These are phyloP conservation scores for Aspergillus glaucus DNA, from an alignment of 2,329 filamentous ascomycete genomes.

Conservation along the genomic window DNA sequence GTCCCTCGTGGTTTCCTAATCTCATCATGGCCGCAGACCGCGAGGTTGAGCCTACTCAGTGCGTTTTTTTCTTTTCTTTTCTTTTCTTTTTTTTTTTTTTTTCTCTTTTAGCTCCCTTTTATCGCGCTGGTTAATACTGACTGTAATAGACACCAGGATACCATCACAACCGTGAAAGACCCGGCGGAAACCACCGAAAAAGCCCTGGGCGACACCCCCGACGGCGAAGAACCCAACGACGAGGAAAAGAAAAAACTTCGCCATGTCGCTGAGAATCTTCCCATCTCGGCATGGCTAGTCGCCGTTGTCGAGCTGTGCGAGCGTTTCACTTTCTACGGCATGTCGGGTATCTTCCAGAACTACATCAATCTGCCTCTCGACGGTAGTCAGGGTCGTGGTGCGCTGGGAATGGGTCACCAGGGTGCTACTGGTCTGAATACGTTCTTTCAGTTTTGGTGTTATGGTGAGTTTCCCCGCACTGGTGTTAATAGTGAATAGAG, in stretches of 20 bases:
- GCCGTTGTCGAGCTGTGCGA: conserved; percentile 53
- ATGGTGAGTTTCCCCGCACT: conserved; percentile 27
- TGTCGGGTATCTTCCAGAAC: conserved; percentile 52
- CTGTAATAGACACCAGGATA: conserved; percentile 11
- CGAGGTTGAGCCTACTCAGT: conserved; percentile 17
- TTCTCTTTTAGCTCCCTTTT: not conserved
- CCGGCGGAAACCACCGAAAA: conserved; percentile 27
- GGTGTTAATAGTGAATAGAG: not conserved
- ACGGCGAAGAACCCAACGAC: conserved; percentile 49
- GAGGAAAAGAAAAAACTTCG: conserved; percentile 47
- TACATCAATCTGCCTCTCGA: conserved; percentile 44
- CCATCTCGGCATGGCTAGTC: conserved; percentile 51
- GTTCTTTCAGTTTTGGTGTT: conserved; percentile 53
- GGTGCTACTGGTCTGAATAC: conserved; percentile 46
- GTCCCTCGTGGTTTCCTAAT: conserved; percentile 1
- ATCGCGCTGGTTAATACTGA: conserved; percentile 2
- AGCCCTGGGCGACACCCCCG: conserved; percentile 27
- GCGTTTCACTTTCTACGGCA: conserved; percentile 55
- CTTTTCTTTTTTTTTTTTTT: not conserved
- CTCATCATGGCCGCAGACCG: conserved; percentile 22
- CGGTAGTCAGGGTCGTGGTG: conserved; percentile 34
- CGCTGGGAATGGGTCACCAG: conserved; percentile 39
- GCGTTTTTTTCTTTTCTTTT: not conserved
- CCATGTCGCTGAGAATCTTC: conserved; percentile 51
- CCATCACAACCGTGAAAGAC: conserved; percentile 16